Percentiles rank a stretch among this genome's conserved stretches.
Evolutionary conservation across 805 yeast species (phyloP).

Genomic region (Starmerella powellii): DNA sequence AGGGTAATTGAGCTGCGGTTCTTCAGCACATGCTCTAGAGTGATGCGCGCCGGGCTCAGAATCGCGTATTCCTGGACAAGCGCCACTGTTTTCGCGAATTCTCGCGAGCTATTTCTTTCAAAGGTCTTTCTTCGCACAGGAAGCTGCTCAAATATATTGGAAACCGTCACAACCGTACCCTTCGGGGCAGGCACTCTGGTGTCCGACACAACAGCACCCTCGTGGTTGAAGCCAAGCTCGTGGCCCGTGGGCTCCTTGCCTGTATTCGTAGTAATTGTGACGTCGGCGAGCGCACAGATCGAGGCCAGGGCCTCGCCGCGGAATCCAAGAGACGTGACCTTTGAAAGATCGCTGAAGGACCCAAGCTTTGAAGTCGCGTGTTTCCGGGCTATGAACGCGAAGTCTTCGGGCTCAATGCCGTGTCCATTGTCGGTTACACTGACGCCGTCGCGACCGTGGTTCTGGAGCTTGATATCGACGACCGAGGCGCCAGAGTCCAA

Average conservation of each 20-base stretch:
- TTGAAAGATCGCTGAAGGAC: conserved; percentile 31
- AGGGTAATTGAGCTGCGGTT: conserved; percentile 12
- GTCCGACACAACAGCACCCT: conserved; percentile 39
- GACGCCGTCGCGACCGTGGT: conserved; percentile 61
- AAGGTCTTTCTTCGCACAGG: conserved; percentile 79
- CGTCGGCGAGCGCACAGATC: conserved; percentile 37
- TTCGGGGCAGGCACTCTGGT: conserved; percentile 39
- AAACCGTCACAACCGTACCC: conserved; percentile 58
- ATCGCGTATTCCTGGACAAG: conserved; percentile 59
- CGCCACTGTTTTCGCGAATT: conserved; percentile 54
- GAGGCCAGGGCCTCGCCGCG: conserved; percentile 60
- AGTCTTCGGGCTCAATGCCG: conserved; percentile 46
- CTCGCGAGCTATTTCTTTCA: conserved; percentile 52
- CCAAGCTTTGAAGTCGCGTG: conserved; percentile 47
- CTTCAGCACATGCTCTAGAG: conserved; percentile 41
- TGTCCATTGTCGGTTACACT: conserved; percentile 64
- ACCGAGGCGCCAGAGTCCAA: conserved; percentile 64
- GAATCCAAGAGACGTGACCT: conserved; percentile 45
- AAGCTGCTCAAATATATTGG: conserved; percentile 49
- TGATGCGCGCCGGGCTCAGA: conserved; percentile 47
- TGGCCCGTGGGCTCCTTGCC: conserved; percentile 43
- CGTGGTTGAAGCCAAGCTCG: conserved; percentile 39
- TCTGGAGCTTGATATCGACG: conserved; percentile 54
- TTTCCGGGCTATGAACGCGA: conserved; percentile 37
- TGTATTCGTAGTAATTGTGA: conserved; percentile 40